Conservation (phyloP, 805 yeast genomes). For the Saccharomycopsis sp. region DNA sequence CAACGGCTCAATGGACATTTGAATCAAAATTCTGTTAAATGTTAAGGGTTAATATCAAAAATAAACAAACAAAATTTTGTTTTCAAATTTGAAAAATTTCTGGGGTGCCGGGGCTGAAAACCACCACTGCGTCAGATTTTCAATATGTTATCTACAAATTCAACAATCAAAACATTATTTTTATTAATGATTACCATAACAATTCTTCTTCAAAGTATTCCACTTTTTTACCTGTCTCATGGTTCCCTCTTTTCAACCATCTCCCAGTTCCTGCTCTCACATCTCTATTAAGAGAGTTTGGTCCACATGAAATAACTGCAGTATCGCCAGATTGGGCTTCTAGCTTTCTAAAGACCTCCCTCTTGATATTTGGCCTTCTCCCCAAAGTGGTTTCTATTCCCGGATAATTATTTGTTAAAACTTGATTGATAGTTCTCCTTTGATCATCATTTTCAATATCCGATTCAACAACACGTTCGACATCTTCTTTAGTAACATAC, state of each 20-base stretch:
- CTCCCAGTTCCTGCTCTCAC: constrained; percentile 25
- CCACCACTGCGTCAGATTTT: too few relatives aligned
- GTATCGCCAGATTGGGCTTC: constrained; percentile 20
- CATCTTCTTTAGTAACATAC: constrained; percentile 9
- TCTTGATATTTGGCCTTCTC: constrained; percentile 18
- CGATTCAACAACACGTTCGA: not conserved
- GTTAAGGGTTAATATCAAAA: too few relatives aligned
- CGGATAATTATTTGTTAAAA: constrained; percentile 1
- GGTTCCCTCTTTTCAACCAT: constrained; percentile 20
- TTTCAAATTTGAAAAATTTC: too few relatives aligned
- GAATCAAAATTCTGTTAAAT: too few relatives aligned
- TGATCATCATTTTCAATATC: not conserved
- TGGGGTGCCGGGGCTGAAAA: too few relatives aligned
- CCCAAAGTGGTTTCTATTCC: constrained; percentile 7
- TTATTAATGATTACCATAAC: constrained; percentile 24
- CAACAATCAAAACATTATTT: too few relatives aligned
- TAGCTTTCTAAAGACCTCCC: constrained; percentile 20
- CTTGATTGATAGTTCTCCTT: not conserved
- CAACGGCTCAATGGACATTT: too few relatives aligned
- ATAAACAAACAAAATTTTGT: too few relatives aligned
- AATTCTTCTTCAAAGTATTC: constrained; percentile 31
- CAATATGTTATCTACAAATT: too few relatives aligned
- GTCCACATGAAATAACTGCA: constrained; percentile 30
- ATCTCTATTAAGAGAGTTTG: constrained; percentile 25
- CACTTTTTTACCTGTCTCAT: constrained; percentile 20